phyloP scores from a whole-genome alignment of 2,329 filamentous ascomycete genomes.

The Fonsecaea pedrosoi region DNA sequence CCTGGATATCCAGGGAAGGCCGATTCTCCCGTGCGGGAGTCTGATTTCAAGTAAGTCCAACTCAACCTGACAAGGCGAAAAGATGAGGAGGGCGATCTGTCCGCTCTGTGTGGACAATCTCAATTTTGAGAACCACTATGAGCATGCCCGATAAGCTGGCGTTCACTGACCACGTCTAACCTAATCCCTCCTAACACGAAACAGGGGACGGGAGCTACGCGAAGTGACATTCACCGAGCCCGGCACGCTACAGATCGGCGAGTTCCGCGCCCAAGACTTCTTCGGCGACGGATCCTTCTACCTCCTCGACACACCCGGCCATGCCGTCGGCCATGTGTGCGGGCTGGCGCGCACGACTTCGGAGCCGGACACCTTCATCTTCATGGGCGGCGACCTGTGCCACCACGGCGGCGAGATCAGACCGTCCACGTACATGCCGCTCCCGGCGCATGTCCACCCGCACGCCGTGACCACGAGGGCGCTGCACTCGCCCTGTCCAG shows the following conservation, averaged over 20 bases:
- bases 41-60: conserved; percentile 43
- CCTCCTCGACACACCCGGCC: conserved; percentile 56
- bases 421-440: conserved; percentile 21
- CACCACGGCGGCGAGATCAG: conserved; percentile 48
- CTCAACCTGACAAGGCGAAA: not conserved
- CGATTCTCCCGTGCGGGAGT: conserved; percentile 43
- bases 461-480: conserved; percentile 10
- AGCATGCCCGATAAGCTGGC: too few species aligned
- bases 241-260: conserved; percentile 40
- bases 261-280: conserved; percentile 51
- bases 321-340: conserved; percentile 57
- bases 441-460: conserved; percentile 20
- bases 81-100: not conserved
- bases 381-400: conserved; percentile 59
- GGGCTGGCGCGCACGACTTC: conserved; percentile 56
- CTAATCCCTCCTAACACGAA: not conserved
- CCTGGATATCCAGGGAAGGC: conserved; percentile 57
- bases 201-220: conserved; percentile 15
- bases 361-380: conserved; percentile 49
- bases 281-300: conserved; percentile 54
- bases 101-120: not conserved
- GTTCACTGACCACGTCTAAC: not conserved
- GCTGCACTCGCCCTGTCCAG: conserved; percentile 10
- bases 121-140: too few species aligned
- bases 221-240: conserved; percentile 26